Evolutionary conservation across 1,284 basidiomycete species (phyloP), one percentile per base, ranked within the genome.

Genomic region (Cryptococcus hybrid): DNA sequence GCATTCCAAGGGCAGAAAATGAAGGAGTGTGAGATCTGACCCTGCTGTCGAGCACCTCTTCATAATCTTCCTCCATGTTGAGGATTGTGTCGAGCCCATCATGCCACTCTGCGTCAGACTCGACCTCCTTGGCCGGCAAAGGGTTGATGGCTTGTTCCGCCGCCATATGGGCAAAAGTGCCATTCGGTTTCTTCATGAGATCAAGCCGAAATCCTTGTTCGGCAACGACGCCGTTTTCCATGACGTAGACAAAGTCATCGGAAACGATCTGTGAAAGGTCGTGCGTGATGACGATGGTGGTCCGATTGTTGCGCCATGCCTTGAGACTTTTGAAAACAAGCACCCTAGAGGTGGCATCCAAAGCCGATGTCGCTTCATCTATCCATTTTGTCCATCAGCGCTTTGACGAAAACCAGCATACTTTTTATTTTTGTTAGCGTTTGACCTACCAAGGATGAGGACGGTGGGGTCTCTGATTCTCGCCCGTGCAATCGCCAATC

Each of bases 351-450:
- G 88, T 89, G 18, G 88, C 85, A 78, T 99, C 96, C 57, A 99
- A 84, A 5, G 95, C 94, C 1, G 92, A 96, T 5, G 94, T 98
- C 1, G 92, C 90, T 81, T 99, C 96, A 71, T 99, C 96, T 94
- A 73, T 2, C 2, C 1, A 3, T 9, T 13, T 53, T 58, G 43
- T 55, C 60, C 12, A 5, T 48, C 6, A 13, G 7, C 3, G 8
- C 30, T 5, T n/a, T 42, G n/a, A 11, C 2, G 37, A 18, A 5
- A 24, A 24, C 35, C 7, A 37, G n/a, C 18, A 7, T 11, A 5
- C 40, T 15, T 34, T 5, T 36, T 36, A 35, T 38, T 36, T 18
- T 15, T 40, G 8, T 8, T 8, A 40, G 39, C 39, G 12, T 53
- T n/a, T n/a, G n/a, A 30, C 86, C 62, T 61, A 93, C 92, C 92